phyloP scores from a whole-genome alignment of 1,139 yeast genomes.

The Lodderomyces elongisporus region DNA sequence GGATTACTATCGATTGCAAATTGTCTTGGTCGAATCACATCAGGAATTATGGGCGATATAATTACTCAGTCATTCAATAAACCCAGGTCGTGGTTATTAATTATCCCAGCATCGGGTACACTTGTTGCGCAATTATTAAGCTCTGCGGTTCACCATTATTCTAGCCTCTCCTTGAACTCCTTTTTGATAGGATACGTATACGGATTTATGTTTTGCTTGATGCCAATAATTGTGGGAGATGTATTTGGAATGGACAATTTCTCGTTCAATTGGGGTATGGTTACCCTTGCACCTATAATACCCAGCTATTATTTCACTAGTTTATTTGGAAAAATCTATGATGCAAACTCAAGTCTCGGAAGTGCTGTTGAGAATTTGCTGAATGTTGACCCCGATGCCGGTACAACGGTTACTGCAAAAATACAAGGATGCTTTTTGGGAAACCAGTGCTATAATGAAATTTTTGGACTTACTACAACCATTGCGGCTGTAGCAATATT shows the following conservation, averaged over 20 bases:
- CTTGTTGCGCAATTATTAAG: constrained; percentile 42
- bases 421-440: constrained; percentile 30
- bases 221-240: constrained; percentile 57
- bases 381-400: background rate
- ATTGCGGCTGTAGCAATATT: constrained; percentile 23
- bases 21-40: constrained; percentile 47
- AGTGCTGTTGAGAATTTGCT: too few species aligned
- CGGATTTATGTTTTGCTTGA: constrained; percentile 53
- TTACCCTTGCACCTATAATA: constrained; percentile 48
- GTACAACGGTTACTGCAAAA: background rate
- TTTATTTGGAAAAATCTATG: constrained; percentile 50
- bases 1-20: constrained; percentile 51
- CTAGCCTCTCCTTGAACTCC: constrained; percentile 34
- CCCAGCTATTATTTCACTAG: constrained; percentile 49
- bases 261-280: constrained; percentile 56
- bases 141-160: constrained; percentile 21
- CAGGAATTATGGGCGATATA: constrained; percentile 52
- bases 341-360: constrained; percentile 27
- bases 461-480: constrained; percentile 32
- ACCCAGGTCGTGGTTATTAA: constrained; percentile 43
- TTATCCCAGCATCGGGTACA: constrained; percentile 42
- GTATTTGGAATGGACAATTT: constrained; percentile 51
- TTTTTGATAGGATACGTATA: constrained; percentile 49
- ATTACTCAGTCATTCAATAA: constrained; percentile 38
- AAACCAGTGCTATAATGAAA: constrained; percentile 38